phyloP scores from a whole-genome alignment of 345 rosid species.

The Zanthoxylum bungeanum region DNA sequence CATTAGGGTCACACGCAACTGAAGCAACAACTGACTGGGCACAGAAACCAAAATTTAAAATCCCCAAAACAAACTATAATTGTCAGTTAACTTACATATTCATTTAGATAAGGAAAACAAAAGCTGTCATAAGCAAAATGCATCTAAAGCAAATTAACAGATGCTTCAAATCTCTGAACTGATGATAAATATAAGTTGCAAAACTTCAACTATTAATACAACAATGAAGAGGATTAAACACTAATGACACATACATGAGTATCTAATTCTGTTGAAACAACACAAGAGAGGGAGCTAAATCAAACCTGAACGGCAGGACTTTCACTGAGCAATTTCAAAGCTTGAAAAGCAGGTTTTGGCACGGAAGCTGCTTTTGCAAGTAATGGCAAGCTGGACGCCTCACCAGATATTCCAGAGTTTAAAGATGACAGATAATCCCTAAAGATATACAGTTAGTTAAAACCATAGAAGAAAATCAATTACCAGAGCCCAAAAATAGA shows the following conservation, averaged over 20 bases:
- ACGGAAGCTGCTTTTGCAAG: conserved; percentile 24
- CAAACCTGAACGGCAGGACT: conserved; percentile 59
- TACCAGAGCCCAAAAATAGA: too few species aligned
- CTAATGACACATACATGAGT: not conserved
- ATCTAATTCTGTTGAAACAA: not conserved
- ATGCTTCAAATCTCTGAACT: not conserved
- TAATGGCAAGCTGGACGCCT: conserved; percentile 17
- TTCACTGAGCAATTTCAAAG: conserved; percentile 57
- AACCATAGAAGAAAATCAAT: not conserved
- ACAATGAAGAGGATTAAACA: not conserved
- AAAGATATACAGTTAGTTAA: conserved; percentile 6
- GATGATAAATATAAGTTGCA: not conserved
- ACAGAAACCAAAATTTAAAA: not conserved
- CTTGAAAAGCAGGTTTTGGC: conserved; percentile 52
- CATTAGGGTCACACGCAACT: conserved; percentile 65
- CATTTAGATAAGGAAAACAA: not conserved
- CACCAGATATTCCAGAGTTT: conserved; percentile 9
- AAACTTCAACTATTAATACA: not conserved
- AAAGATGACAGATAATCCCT: conserved; percentile 48
- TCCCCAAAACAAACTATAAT: not conserved
- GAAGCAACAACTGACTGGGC: conserved; percentile 71
- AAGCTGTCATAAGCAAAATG: too few species aligned
- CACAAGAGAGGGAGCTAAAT: not conserved
- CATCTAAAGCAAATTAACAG: not conserved
- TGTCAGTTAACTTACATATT: not conserved